Base-by-base conservation (phyloP, 805 yeast species). In the Metschnikowia bowlesiae region DNA sequence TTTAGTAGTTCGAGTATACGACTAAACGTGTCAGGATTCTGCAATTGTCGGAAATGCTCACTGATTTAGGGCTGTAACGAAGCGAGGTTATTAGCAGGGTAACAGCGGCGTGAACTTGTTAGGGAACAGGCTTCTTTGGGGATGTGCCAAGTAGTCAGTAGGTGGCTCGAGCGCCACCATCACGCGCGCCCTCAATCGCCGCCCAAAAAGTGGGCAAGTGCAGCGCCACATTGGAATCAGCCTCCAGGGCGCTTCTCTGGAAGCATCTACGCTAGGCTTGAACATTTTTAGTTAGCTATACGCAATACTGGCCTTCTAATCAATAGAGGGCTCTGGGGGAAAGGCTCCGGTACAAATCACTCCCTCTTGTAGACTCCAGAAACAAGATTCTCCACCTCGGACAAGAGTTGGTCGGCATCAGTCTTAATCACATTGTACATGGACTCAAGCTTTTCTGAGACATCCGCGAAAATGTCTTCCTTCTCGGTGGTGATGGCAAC, bases 341-440 rank as follows among this genome's bases (percentile, higher is more conserved):
- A 33, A 22, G n/a, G 36, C 22, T 22, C 5, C 22, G 22, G 22
- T 22, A 13, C n/a, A 8, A 35, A 35, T 44, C 50, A 53, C 46
- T 53, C 54, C 37, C 52, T 52, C 51, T 59, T 48, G 61, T 65
- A 68, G 52, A 61, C 60, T n/a, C 57, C 61, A 30, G 59, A 59
- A 39, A 67, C 66, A 37, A 69, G 53, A 43, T 57, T 52, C 57
- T 65, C 60, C 44, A 68, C 53, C 31, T 66, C 69, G 7, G 53
- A 48, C 35, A 64, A 36, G 36, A 68, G 43, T 14, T 56, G 58
- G 46, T 54, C 57, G 30, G 65, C 47, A 37, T 51, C 49, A 33
- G 47, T 40, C 44, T 50, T 62, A 40, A 60, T 48, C 54, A 59
- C 57, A 38, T 58, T 49, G 44, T 63, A 41, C 47, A 61, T 51